phyloP scores from a whole-genome alignment of 495 filamentous ascomycete species.

The Chaetomium fimeti region DNA sequence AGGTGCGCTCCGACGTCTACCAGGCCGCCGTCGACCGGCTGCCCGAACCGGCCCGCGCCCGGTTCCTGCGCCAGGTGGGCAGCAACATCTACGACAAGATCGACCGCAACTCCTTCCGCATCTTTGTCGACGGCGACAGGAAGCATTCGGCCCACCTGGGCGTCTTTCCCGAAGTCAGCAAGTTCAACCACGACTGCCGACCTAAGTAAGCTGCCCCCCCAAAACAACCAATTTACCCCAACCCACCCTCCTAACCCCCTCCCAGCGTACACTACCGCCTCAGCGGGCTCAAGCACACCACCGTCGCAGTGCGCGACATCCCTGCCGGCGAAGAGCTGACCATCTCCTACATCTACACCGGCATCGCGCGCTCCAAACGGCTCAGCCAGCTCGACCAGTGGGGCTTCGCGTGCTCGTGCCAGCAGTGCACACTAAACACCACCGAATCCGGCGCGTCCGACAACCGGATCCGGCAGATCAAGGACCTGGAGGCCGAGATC shows the following conservation, averaged over 20 bases:
- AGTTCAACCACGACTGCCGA: slow-evolving; percentile 47
- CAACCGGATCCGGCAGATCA: slow-evolving; percentile 37
- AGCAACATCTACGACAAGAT: slow-evolving; percentile 35
- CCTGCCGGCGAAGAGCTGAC: slow-evolving; percentile 42
- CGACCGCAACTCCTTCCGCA: slow-evolving; percentile 43
- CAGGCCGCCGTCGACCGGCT: slow-evolving; percentile 34
- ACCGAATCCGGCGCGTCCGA: slow-evolving; percentile 35
- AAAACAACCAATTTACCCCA: not conserved
- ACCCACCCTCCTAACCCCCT: not conserved
- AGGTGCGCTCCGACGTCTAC: slow-evolving; percentile 32
- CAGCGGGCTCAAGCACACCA: slow-evolving; percentile 40
- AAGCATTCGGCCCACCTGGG: slow-evolving; percentile 37
- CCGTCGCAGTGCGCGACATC: slow-evolving; percentile 44
- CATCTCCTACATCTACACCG: slow-evolving; percentile 42
- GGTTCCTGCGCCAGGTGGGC: slow-evolving; percentile 41
- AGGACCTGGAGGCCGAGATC: slow-evolving; percentile 37
- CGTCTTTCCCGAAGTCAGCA: slow-evolving; percentile 39
- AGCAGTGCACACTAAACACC: slow-evolving; percentile 34
- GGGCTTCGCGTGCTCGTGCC: slow-evolving; percentile 45
- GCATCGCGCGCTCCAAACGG: slow-evolving; percentile 33
- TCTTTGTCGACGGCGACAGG: slow-evolving; percentile 36
- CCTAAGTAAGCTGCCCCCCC: slow-evolving; percentile 40
- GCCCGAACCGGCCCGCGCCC: slow-evolving; percentile 19
- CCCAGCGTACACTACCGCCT: slow-evolving; percentile 44
- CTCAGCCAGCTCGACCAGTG: slow-evolving; percentile 37